Base-by-base conservation (phyloP, 352 stramenopile genomes). In the Globisporangium emineosum region DNA sequence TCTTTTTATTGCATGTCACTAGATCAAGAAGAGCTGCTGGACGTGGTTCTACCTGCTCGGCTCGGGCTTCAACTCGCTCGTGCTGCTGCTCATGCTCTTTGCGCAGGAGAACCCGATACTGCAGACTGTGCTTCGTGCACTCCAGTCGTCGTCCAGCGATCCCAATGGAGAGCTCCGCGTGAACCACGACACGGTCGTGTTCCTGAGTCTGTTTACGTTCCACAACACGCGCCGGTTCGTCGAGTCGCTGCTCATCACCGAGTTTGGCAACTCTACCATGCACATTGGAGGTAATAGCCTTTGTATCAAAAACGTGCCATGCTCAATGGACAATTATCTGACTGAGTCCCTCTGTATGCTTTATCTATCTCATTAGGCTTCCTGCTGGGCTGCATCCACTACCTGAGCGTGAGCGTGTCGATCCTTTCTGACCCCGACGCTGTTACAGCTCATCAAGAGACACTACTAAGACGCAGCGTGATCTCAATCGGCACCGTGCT, bases 11-110 rank as follows among this genome's bases (percentile, higher is more conserved):
- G 17, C 27, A 12, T 29, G 2, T 33, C n/a, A 30, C 2, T 37
- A 72, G 66, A 42, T 73, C 13, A 59, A 68, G 19, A 92, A 92
- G 64, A 76, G 75, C 42, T 76, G 69, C 32, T 93, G 79, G 80
- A 90, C 78, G 64, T 86, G 77, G 75, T 93, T 93, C 64, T 93
- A 93, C 62, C 65, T 90, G 15, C 60, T 78, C 7, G 83, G 81
- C 52, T 71, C 78, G 1, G 5, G 83, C 25, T 77, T 86, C 57
- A 89, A 83, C 61, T 51, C 55, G n/a, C 40, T 68, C 2, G 60
- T 83, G 15, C 33, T 83, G 49, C n/a, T 64, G 23, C 50, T 79
- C 43, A 43, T 76, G 37, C 17, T 69, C 5, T 45, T 77, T 13
- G 79, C 65, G 30, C 66, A 77, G 23, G 62, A 81, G 7, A 72